phyloP scores from a whole-genome alignment of 1,139 yeast species.

The Debaryomyces fabryi region DNA sequence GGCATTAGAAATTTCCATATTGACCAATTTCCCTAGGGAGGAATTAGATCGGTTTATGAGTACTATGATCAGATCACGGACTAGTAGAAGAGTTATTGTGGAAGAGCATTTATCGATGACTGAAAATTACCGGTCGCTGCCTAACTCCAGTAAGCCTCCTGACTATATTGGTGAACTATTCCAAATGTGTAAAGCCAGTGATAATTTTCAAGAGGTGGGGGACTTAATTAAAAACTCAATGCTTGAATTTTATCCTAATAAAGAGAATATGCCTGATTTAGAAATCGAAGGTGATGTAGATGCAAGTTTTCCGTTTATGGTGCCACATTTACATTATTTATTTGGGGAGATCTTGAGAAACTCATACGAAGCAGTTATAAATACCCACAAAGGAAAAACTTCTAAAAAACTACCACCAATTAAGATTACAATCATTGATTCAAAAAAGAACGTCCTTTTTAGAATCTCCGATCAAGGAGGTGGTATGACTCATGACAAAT shows the following conservation, averaged over 20 bases:
- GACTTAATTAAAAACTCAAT: constrained; percentile 47
- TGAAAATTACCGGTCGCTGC: constrained; percentile 53
- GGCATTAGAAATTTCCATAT: constrained; percentile 76
- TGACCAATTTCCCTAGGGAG: constrained; percentile 60
- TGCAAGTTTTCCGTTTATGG: constrained; percentile 77
- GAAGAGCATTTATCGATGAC: constrained; percentile 87
- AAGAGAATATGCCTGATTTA: constrained; percentile 70
- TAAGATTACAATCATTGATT: constrained; percentile 66
- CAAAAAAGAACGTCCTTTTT: constrained; percentile 68
- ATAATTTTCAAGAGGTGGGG: constrained; percentile 58
- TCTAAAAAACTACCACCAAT: constrained; percentile 63
- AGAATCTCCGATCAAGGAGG: constrained; percentile 91
- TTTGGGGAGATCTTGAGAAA: constrained; percentile 87
- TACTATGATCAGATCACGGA: constrained; percentile 77
- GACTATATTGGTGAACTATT: constrained; percentile 87
- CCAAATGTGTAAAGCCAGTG: constrained; percentile 74
- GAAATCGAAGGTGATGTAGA: constrained; percentile 67
- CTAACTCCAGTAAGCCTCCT: constrained; percentile 54
- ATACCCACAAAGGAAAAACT: constrained; percentile 33
- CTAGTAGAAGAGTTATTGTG: constrained; percentile 84
- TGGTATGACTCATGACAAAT: constrained; percentile 64
- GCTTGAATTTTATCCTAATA: constrained; percentile 55
- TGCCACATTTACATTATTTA: constrained; percentile 82
- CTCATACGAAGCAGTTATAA: constrained; percentile 77
- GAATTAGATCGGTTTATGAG: constrained; percentile 75